These are phyloP conservation scores for Verticillium klebahnii DNA, from an alignment of 2,329 filamentous ascomycete species.

Conservation along the genomic window DNA sequence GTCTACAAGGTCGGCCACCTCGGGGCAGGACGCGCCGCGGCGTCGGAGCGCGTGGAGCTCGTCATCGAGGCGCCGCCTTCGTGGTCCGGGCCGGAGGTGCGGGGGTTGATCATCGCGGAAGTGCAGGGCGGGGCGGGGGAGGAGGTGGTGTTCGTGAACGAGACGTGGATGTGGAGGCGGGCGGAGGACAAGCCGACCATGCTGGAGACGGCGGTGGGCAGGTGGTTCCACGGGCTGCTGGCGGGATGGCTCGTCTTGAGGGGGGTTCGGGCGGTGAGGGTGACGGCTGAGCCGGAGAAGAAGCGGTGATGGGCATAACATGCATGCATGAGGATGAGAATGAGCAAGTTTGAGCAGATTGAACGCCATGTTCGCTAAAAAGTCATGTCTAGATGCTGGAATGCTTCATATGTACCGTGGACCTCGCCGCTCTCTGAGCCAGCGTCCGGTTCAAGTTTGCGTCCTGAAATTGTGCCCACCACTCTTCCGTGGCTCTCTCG, in stretches of 20 bases:
- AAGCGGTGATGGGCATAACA: neutral
- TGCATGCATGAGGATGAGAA: neutral
- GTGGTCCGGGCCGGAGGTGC: constrained; percentile 17
- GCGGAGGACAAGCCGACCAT: constrained; percentile 20
- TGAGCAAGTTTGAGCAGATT: neutral
- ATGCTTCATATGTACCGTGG: neutral
- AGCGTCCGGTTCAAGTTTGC: neutral
- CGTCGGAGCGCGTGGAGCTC: constrained; percentile 23
- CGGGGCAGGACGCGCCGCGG: constrained; percentile 3
- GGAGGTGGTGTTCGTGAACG: constrained; percentile 25
- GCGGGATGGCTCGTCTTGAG: constrained; percentile 23
- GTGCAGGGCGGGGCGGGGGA: constrained; percentile 5
- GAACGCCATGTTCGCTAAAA: neutral
- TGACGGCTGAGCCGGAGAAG: neutral
- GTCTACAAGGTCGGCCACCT: constrained; percentile 23
- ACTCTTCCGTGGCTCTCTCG: too few species aligned
- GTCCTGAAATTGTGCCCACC: too few species aligned
- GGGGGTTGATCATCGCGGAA: constrained; percentile 19
- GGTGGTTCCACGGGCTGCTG: constrained; percentile 24
- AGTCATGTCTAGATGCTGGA: neutral
- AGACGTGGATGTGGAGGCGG: constrained; percentile 34
- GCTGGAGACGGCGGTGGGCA: constrained; percentile 21
- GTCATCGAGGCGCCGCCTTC: constrained; percentile 17
- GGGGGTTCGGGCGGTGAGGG: constrained; percentile 12
- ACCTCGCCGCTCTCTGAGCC: neutral